phyloP scores from a whole-genome alignment of 371 early-diverging fungal species.

The Mortierella polycephala region DNA sequence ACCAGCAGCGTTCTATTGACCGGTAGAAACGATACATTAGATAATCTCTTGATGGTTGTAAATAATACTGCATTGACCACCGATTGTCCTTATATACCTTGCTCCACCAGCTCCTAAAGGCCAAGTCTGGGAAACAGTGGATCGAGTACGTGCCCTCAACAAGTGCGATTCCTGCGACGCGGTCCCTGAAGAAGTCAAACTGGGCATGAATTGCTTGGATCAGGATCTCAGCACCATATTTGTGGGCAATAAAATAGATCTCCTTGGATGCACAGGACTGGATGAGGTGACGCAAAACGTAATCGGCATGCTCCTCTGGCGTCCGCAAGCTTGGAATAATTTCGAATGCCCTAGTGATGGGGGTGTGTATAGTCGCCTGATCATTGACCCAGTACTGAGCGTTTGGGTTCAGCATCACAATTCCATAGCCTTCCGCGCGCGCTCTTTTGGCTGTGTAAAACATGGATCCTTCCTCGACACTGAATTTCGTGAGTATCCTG shows the following conservation, averaged over 20 bases:
- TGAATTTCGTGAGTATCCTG: slow-evolving; percentile 25
- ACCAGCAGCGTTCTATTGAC: slow-evolving; percentile 26
- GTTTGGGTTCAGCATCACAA: slow-evolving; percentile 40
- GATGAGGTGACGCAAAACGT: slow-evolving; percentile 22
- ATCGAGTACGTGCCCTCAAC: slow-evolving; percentile 32
- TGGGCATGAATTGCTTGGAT: slow-evolving; percentile 21
- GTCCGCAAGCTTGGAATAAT: slow-evolving; percentile 14
- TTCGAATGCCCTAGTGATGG: not conserved
- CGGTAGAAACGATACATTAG: not conserved
- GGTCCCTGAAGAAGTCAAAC: slow-evolving; percentile 37
- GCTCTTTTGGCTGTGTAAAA: slow-evolving; percentile 12
- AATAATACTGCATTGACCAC: not conserved
- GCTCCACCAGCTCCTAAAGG: slow-evolving; percentile 40
- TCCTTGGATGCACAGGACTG: slow-evolving; percentile 22
- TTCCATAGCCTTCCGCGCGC: slow-evolving; percentile 23
- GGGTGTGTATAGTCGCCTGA: slow-evolving; percentile 6
- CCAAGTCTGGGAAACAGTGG: not conserved
- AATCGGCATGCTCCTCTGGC: slow-evolving; percentile 39
- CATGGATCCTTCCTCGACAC: slow-evolving; percentile 34
- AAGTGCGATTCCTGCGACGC: slow-evolving; percentile 29
- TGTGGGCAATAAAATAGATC: slow-evolving; percentile 41
- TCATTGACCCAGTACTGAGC: slow-evolving; percentile 36
- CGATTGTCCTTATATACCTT: slow-evolving; percentile 11
- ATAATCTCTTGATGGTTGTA: not conserved
- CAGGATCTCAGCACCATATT: slow-evolving; percentile 37